Percentiles rank a stretch among this genome's conserved stretches.
Evolutionary conservation across 768 basidiomycete genomes (phyloP).

Genomic region (Steccherinum ochraceum): DNA sequence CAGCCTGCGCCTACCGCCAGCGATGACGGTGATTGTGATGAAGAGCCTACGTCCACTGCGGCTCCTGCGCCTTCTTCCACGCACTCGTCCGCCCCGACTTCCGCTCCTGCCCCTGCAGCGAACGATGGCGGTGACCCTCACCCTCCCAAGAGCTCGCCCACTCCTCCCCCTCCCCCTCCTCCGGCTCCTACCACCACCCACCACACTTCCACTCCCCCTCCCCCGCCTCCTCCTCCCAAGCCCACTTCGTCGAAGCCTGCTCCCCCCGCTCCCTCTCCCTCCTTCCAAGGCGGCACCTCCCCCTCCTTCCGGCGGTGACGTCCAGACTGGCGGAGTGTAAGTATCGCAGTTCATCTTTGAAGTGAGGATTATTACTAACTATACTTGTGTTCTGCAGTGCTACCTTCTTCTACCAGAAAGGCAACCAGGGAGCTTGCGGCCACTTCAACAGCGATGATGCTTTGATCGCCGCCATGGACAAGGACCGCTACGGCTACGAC

Average conservation of each 20-base stretch:
- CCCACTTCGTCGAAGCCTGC: no score
- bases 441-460: constrained; percentile 45
- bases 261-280: no score
- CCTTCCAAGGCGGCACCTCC: constrained; percentile 6
- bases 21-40: constrained; percentile 29
- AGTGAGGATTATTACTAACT: background rate
- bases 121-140: constrained; percentile 12
- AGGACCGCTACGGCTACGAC: constrained; percentile 42
- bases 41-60: constrained; percentile 12
- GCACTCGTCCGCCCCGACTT: constrained; percentile 1
- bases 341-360: no score
- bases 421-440: constrained; percentile 79
- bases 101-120: constrained; percentile 7
- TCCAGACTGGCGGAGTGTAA: constrained; percentile 34
- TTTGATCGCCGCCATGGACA: constrained; percentile 59
- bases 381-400: constrained; percentile 19
- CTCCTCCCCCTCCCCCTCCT: constrained; percentile 14
- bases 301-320: background rate
- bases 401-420: constrained; percentile 43
- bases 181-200: constrained; percentile 12
- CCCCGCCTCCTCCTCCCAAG: constrained; percentile 1
- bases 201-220: constrained; percentile 7
- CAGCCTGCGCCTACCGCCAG: constrained; percentile 12
- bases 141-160: constrained; percentile 10
- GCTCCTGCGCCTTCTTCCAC: constrained; percentile 7